A percentile compares a stretch with the other conserved stretches of the same genome.
Evolutionary conservation across 1,139 yeast species (phyloP).

Genomic region (Lodderomyces orthopsilosis): DNA sequence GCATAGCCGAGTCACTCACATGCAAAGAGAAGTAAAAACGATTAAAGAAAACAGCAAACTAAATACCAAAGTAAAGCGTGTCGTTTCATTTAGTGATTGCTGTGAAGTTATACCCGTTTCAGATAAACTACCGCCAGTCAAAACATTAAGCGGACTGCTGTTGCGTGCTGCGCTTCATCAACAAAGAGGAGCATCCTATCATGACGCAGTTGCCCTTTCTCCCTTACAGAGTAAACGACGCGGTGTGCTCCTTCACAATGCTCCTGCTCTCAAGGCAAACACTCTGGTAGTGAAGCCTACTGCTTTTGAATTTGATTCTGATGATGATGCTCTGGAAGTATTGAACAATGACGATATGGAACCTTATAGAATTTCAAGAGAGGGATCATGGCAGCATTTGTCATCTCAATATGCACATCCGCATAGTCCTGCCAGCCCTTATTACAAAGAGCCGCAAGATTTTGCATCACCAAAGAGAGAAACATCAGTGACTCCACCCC

Average conservation of each 20-base stretch:
- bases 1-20: background rate
- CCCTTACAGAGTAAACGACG: background rate
- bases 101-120: background rate
- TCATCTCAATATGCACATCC: background rate
- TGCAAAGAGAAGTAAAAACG: background rate
- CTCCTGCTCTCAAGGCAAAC: background rate
- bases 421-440: background rate
- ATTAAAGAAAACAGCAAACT: background rate
- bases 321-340: conserved; percentile 2
- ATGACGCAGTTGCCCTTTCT: background rate
- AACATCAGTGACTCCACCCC: background rate
- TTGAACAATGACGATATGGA: background rate
- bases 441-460: background rate
- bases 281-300: conserved; percentile 1
- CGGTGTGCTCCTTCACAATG: background rate
- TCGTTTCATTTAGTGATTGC: background rate
- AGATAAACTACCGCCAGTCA: background rate
- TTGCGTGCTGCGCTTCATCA: background rate
- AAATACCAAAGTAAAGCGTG: background rate
- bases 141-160: background rate
- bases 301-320: background rate
- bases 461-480: background rate
- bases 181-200: background rate
- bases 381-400: background rate
- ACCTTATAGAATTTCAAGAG: conserved; percentile 1